Evolutionary conservation across 306 rosid species (phyloP).

Genomic region (Oxytropis ochrocephala): DNA sequence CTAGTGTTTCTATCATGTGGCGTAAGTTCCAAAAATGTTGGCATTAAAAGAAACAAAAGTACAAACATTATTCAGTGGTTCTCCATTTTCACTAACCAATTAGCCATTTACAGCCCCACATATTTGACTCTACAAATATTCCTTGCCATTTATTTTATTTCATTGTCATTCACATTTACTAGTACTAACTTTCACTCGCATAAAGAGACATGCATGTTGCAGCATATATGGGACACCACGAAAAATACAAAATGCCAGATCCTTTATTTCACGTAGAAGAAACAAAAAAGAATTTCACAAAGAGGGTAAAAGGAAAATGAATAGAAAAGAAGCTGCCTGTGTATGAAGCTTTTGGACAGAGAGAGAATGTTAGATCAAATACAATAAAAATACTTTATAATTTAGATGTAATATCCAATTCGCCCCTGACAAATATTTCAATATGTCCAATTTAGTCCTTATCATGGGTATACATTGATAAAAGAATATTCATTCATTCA

Average conservation of each 20-base stretch:
- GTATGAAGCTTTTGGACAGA: not conserved
- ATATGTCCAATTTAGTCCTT: too few species aligned
- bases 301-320: not conserved
- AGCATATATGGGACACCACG: not conserved
- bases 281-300: not conserved
- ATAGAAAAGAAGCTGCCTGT: not conserved
- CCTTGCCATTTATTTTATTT: not conserved
- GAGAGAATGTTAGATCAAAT: not conserved
- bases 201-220: not conserved
- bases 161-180: not conserved
- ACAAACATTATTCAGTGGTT: slow-evolving; percentile 32
- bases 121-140: slow-evolving; percentile 30
- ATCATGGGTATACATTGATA: too few species aligned
- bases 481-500: too few species aligned
- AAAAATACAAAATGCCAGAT: not conserved
- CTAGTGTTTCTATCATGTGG: not conserved
- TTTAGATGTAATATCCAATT: not conserved
- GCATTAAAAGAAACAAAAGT: slow-evolving; percentile 29
- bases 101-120: slow-evolving; percentile 22
- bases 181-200: not conserved
- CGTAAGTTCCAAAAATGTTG: slow-evolving; percentile 17
- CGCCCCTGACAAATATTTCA: too few species aligned
- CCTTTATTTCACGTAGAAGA: not conserved
- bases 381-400: too few species aligned
- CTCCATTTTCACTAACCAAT: slow-evolving; percentile 8